Evolutionary conservation across 169 alveolate genomes (phyloP).

Genomic region (Plasmodium gallinaceum): DNA sequence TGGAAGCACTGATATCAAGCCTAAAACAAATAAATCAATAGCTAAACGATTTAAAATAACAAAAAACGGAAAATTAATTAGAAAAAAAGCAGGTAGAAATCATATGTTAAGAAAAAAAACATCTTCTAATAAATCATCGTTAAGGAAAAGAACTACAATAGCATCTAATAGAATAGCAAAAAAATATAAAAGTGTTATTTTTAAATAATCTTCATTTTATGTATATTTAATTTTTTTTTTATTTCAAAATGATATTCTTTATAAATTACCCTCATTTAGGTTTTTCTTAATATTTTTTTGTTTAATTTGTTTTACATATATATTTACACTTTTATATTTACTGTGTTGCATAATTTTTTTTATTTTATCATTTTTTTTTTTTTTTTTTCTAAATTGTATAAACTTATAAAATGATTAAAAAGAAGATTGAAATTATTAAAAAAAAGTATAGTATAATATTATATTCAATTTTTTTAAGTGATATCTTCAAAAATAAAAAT

Average conservation of each 20-base stretch:
- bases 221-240: neutral
- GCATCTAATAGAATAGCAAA: slow-evolving; percentile 32
- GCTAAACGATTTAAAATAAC: slow-evolving; percentile 89
- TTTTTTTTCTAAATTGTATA: too few relatives aligned
- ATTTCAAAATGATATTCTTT: neutral
- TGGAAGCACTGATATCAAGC: slow-evolving; percentile 83
- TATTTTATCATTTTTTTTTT: too few relatives aligned
- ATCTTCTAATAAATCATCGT: slow-evolving; percentile 44
- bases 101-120: slow-evolving; percentile 81
- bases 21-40: slow-evolving; percentile 88
- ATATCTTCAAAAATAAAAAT: too few relatives aligned
- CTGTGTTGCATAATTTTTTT: too few relatives aligned
- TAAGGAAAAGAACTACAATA: slow-evolving; percentile 51
- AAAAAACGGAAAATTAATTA: slow-evolving; percentile 88
- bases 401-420: too few relatives aligned
- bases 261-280: slow-evolving; percentile 1
- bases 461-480: too few relatives aligned
- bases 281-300: neutral
- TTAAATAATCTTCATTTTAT: slow-evolving; percentile 1
- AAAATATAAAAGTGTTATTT: slow-evolving; percentile 64
- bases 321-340: too few relatives aligned
- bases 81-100: slow-evolving; percentile 85
- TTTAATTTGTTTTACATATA: neutral
- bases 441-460: too few relatives aligned
- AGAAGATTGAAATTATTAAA: too few relatives aligned